phyloP scores from a whole-genome alignment of 257 asterid genomes.

The Orobanche coerulescens region DNA sequence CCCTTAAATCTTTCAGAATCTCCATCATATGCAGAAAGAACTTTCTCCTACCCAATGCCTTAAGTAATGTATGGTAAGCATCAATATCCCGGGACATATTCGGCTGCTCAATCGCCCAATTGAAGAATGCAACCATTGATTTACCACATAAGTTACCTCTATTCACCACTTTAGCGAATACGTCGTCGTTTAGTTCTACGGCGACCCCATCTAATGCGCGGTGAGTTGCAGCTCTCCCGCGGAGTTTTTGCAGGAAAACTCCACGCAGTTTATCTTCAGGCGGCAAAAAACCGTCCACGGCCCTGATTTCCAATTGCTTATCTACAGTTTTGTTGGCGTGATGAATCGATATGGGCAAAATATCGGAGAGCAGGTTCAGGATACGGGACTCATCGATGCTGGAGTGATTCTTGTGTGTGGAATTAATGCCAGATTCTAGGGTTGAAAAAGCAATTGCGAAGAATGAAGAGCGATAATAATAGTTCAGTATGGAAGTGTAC shows the following conservation, averaged over 20 bases:
- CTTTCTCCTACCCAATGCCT: constrained; percentile 76
- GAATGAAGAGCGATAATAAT: constrained; percentile 9
- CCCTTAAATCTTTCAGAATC: constrained; percentile 42
- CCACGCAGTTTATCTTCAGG: constrained; percentile 84
- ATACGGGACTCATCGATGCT: constrained; percentile 42
- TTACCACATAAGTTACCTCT: constrained; percentile 58
- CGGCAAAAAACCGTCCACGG: constrained; percentile 48
- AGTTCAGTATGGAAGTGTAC: constrained; percentile 14
- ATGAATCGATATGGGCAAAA: constrained; percentile 38
- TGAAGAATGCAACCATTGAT: constrained; percentile 48
- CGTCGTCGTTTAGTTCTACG: constrained; percentile 42
- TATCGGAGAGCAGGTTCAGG: constrained; percentile 51
- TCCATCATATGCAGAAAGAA: constrained; percentile 56
- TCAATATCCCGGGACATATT: constrained; percentile 22
- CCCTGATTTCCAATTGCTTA: constrained; percentile 19
- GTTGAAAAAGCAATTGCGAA: constrained; percentile 26
- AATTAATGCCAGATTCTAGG: constrained; percentile 15
- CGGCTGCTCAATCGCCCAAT: constrained; percentile 60
- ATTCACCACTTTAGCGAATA: constrained; percentile 54
- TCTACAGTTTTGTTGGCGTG: constrained; percentile 13
- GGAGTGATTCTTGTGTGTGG: constrained; percentile 1
- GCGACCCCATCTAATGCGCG: constrained; percentile 40
- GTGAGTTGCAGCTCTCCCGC: constrained; percentile 35
- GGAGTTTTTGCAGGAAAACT: constrained; percentile 59
- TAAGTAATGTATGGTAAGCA: constrained; percentile 40